These are phyloP conservation scores for Castanopsis chinensis DNA, from an alignment of 306 rosid species.

Conservation along the genomic window DNA sequence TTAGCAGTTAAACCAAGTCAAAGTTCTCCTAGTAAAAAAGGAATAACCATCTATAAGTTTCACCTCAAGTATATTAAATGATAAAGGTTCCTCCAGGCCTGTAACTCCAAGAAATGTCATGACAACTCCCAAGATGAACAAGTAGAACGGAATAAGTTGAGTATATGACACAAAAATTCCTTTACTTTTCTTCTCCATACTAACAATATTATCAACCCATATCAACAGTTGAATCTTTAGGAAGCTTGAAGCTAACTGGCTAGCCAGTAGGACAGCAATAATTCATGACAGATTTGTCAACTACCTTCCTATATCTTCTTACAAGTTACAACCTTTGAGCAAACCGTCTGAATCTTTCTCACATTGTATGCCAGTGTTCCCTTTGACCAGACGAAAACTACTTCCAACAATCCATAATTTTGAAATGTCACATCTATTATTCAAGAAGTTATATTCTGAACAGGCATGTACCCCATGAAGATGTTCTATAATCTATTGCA, in stretches of 20 bases:
- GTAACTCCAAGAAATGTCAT: conserved; percentile 61
- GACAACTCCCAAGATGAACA: conserved; percentile 66
- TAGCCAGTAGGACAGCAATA: conserved; percentile 77
- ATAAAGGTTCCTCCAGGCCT: conserved; percentile 58
- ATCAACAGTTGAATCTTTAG: conserved; percentile 71
- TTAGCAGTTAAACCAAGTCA: conserved; percentile 77
- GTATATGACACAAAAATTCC: no score
- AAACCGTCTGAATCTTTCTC: conserved; percentile 48
- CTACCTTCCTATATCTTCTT: no score
- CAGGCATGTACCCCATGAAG: conserved; percentile 58
- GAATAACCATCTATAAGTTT: conserved; percentile 77
- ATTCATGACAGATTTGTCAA: no score
- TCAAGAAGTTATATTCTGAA: conserved; percentile 54
- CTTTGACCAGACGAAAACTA: conserved; percentile 55
- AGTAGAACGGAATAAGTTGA: no score
- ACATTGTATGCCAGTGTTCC: conserved; percentile 43
- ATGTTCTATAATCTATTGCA: conserved; percentile 77
- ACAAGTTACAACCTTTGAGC: no score
- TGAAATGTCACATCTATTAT: conserved; percentile 46
- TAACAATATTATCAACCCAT: conserved; percentile 16
- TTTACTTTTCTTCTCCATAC: background rate
- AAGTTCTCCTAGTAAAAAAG: conserved; percentile 38
- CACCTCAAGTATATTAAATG: conserved; percentile 70
- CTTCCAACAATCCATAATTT: conserved; percentile 63
- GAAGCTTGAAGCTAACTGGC: conserved; percentile 62